Percentiles rank a stretch among this genome's conserved stretches.
Evolutionary conservation across 202 grass and related monocot genomes (phyloP).

Genomic region (Bolboschoenoplectus hybrid): DNA sequence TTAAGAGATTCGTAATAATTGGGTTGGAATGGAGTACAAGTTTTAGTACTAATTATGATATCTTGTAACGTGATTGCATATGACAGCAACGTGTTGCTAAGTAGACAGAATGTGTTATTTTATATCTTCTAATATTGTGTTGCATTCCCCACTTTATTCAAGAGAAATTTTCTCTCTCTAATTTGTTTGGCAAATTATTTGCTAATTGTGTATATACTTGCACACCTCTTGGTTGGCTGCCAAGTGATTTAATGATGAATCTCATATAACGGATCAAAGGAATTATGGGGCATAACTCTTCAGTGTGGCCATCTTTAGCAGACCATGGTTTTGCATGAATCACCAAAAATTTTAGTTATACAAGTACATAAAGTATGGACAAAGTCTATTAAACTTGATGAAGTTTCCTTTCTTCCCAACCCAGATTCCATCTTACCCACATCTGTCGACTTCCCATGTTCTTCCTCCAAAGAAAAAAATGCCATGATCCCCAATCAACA

Average conservation of each 20-base stretch:
- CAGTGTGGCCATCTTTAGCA: neutral
- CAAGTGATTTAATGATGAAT: slow-evolving; percentile 2
- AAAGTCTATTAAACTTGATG: neutral
- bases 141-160: neutral
- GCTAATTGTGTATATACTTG: neutral
- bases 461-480: neutral
- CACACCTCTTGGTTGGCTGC: neutral
- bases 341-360: neutral
- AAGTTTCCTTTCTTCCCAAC: neutral
- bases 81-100: neutral
- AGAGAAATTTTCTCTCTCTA: neutral
- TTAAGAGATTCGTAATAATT: neutral
- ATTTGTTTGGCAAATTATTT: neutral
- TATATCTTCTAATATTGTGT: slow-evolving; percentile 12
- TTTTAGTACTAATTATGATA: neutral
- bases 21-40: slow-evolving; percentile 1
- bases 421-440: neutral
- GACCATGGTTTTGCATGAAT: neutral
- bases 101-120: neutral
- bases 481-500: neutral
- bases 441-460: neutral
- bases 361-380: neutral
- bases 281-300: neutral
- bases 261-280: neutral
- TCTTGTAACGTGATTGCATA: slow-evolving; percentile 1